Percentiles rank a stretch among this genome's conserved stretches.
These are phyloP conservation scores for Heterobasidion parviporum DNA, from an alignment of 1,284 basidiomycete species.

Conservation along the genomic window DNA sequence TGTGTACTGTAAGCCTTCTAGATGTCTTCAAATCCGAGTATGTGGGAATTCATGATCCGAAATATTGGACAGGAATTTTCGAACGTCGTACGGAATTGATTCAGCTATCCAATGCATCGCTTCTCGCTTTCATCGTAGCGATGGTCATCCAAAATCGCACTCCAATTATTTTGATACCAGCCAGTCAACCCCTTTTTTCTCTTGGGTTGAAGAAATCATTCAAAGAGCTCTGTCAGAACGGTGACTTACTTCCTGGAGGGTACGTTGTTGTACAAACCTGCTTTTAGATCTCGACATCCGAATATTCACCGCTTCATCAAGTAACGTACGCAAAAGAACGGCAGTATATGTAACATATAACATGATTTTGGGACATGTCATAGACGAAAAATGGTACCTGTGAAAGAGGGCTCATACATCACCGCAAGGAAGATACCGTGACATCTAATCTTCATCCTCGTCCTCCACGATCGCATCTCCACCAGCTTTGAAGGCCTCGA, in stretches of 20 bases:
- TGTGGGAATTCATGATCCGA: not conserved
- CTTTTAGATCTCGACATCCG: too few species aligned
- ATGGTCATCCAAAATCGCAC: slow-evolving; percentile 27
- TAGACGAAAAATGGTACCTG: not conserved
- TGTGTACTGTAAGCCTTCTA: slow-evolving; percentile 51
- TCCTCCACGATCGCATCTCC: slow-evolving; percentile 36
- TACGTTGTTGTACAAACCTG: not conserved
- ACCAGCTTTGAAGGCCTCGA: slow-evolving; percentile 75
- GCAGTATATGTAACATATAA: too few species aligned
- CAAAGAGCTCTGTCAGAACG: slow-evolving; percentile 19
- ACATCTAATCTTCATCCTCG: slow-evolving; percentile 29
- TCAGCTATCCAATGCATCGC: slow-evolving; percentile 47
- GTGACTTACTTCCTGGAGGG: not conserved
- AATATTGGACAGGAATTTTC: slow-evolving; percentile 46
- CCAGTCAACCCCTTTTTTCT: slow-evolving; percentile 22
- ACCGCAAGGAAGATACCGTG: not conserved
- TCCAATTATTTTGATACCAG: slow-evolving; percentile 27
- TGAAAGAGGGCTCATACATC: not conserved
- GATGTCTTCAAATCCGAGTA: not conserved
- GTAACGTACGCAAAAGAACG: too few species aligned
- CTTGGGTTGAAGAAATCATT: slow-evolving; percentile 44
- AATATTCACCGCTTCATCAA: too few species aligned
- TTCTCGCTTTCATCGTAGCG: slow-evolving; percentile 37
- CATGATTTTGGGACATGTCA: not conserved
- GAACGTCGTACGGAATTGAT: slow-evolving; percentile 41